phyloP scores from a whole-genome alignment of 2,329 filamentous ascomycete species.

The Elsinoe arachidis region DNA sequence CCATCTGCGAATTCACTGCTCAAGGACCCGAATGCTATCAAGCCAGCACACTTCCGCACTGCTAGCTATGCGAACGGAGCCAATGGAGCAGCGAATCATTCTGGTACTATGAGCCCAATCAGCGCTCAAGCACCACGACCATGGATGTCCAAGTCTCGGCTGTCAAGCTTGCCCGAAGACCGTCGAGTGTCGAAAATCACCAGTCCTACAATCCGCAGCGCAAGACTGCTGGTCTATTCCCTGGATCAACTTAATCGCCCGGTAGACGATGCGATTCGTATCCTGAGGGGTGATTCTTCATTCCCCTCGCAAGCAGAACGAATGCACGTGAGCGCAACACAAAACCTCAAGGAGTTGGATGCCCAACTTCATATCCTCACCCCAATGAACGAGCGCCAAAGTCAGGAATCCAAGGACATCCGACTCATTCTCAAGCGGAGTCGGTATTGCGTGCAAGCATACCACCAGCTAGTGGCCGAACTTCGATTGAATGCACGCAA shows the following conservation, averaged over 20 bases:
- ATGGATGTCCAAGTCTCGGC: conserved; percentile 13
- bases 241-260: conserved; percentile 16
- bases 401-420: conserved; percentile 38
- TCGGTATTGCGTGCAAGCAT: conserved; percentile 43
- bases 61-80: conserved; percentile 25
- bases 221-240: conserved; percentile 14
- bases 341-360: conserved; percentile 49
- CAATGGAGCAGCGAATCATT: conserved; percentile 22
- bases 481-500: conserved; percentile 41
- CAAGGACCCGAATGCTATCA: conserved; percentile 23
- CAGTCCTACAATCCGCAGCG: conserved; percentile 15
- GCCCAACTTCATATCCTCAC: conserved; percentile 45
- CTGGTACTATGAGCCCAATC: conserved; percentile 26
- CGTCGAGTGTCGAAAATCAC: conserved; percentile 17
- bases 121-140: conserved; percentile 17
- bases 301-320: conserved; percentile 14
- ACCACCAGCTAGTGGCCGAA: conserved; percentile 41
- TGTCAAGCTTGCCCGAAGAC: conserved; percentile 17
- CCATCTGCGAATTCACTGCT: conserved; percentile 14
- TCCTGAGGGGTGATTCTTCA: conserved; percentile 15
- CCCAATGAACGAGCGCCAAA: conserved; percentile 41
- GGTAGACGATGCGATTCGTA: conserved; percentile 16
- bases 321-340: conserved; percentile 41
- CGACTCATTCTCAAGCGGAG: conserved; percentile 33
- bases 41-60: conserved; percentile 24